phyloP scores from a whole-genome alignment of 768 basidiomycete genomes.

The Paxillus ammoniavirescens region DNA sequence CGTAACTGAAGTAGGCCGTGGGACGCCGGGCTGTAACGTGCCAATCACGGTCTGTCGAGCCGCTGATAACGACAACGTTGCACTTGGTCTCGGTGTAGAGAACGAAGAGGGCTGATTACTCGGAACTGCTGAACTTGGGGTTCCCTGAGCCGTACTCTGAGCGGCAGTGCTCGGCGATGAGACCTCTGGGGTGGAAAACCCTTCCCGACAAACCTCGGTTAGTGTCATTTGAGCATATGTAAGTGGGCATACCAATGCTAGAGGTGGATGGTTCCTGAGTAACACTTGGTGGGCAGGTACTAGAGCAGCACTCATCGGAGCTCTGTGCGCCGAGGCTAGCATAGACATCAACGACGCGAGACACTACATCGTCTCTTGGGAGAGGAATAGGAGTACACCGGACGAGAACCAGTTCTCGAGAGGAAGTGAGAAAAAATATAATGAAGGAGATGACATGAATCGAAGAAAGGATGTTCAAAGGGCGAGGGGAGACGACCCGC shows the following conservation, averaged over 20 bases:
- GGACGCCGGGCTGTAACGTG: not conserved
- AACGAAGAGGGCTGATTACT: not conserved
- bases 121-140: not conserved
- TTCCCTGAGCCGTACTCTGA: not conserved
- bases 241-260: not conserved
- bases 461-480: not conserved
- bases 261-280: not conserved
- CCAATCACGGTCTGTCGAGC: not conserved
- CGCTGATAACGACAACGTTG: not conserved
- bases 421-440: not conserved
- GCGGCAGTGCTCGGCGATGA: not conserved
- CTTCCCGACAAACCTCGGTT: not conserved
- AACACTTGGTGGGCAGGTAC: not conserved
- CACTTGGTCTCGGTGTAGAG: not conserved
- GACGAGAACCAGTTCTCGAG: not conserved
- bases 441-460: not conserved
- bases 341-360: not conserved
- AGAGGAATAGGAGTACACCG: not conserved
- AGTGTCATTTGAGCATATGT: not conserved
- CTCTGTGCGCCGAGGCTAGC: not conserved
- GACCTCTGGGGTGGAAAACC: not conserved
- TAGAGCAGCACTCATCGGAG: not conserved
- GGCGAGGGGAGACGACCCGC: constrained; percentile 10
- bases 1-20: not conserved
- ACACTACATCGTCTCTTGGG: not conserved